Evolutionary conservation across 2,329 filamentous ascomycete species (phyloP).

Genomic region (Fusarium ambrosium): DNA sequence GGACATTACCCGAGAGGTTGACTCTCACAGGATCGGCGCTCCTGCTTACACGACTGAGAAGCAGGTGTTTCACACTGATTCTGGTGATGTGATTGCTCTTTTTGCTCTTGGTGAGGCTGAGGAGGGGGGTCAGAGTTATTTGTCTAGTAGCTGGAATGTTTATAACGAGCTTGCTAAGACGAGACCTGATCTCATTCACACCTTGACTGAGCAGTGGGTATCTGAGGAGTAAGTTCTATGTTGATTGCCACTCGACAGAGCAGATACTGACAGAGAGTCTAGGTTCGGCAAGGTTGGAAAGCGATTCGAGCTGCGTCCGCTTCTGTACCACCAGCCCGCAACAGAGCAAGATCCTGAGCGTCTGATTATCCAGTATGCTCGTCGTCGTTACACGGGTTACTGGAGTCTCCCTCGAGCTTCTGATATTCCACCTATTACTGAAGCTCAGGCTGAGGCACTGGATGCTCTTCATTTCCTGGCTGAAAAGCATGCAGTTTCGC

Average conservation of each 20-base stretch:
- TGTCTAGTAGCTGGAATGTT: constrained; percentile 70
- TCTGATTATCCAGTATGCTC: constrained; percentile 71
- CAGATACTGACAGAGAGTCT: not conserved
- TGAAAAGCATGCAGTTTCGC: constrained; percentile 59
- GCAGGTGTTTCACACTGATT: constrained; percentile 28
- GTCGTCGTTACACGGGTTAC: constrained; percentile 71
- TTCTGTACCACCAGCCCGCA: constrained; percentile 68
- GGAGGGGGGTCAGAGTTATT: constrained; percentile 68
- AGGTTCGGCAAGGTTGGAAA: constrained; percentile 66
- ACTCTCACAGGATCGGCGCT: not conserved
- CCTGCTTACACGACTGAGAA: constrained; percentile 12
- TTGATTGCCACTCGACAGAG: not conserved
- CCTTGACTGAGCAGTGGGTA: constrained; percentile 65
- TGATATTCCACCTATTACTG: constrained; percentile 68
- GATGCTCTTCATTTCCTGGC: constrained; percentile 65
- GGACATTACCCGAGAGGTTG: constrained; percentile 54
- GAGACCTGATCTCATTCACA: constrained; percentile 71
- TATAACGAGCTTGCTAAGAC: constrained; percentile 73
- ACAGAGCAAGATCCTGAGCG: constrained; percentile 62
- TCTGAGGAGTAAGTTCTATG: constrained; percentile 54
- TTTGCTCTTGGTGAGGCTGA: constrained; percentile 66
- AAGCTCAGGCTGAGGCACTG: constrained; percentile 66
- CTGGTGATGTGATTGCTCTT: constrained; percentile 69
- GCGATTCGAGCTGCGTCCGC: constrained; percentile 62
- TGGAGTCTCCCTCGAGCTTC: constrained; percentile 65